Evolutionary conservation across 176 grass and related monocot genomes (phyloP).

Genomic region (Oryza rufipogon): DNA sequence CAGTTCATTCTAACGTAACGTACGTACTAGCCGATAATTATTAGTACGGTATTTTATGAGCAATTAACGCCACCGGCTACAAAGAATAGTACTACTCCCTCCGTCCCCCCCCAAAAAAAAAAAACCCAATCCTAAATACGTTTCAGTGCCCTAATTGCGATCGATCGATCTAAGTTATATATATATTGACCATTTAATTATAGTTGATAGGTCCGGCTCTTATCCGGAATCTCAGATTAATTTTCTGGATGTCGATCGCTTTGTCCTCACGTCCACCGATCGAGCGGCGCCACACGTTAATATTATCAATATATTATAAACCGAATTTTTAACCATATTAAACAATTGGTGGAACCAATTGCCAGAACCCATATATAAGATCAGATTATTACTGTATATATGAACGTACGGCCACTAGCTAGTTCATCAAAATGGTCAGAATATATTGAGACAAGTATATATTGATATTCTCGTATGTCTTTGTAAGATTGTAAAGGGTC

Average conservation of each 20-base stretch:
- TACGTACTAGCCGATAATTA: background rate
- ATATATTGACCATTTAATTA: constrained; percentile 1
- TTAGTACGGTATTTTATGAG: background rate
- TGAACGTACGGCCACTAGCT: no score
- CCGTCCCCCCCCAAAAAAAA: no score
- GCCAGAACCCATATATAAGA: no score
- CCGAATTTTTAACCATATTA: no score
- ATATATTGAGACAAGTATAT: no score
- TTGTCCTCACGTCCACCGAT: background rate
- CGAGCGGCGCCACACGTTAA: background rate
- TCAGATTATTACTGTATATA: no score
- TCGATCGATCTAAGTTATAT: background rate
- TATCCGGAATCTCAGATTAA: constrained; percentile 26
- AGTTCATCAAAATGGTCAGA: no score
- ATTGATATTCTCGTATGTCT: no score
- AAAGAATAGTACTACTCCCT: background rate
- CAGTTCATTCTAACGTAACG: background rate
- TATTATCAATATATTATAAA: no score
- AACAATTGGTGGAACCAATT: no score
- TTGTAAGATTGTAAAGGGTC: no score
- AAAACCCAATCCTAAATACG: no score
- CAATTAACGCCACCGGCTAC: background rate
- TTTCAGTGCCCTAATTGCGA: background rate
- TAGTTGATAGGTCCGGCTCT: background rate
- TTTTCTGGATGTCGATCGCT: background rate